These are phyloP conservation scores for Boletus rufocinnamomeus DNA, from an alignment of 768 basidiomycete genomes.

Conservation along the genomic window DNA sequence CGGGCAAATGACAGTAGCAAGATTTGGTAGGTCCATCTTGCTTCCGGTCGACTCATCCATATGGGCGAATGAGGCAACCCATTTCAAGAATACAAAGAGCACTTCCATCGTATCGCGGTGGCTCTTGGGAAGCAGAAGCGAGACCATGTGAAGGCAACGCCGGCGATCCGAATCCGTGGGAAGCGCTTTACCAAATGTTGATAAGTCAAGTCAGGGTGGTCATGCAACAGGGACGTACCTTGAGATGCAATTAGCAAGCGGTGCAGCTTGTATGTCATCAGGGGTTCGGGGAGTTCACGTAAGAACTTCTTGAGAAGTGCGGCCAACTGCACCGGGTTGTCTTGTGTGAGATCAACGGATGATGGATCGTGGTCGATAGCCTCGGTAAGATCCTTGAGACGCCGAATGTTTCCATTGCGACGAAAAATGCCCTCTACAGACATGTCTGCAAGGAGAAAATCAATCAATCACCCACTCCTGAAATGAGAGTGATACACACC, in stretches of 20 bases:
- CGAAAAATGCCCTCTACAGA: slow-evolving; percentile 99
- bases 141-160: slow-evolving; percentile 82
- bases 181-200: slow-evolving; percentile 50
- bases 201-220: slow-evolving; percentile 13
- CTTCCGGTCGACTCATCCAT: slow-evolving; percentile 96
- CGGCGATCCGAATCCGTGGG: slow-evolving; percentile 74
- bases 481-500: slow-evolving; percentile 51
- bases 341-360: slow-evolving; percentile 88
- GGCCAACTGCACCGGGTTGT: slow-evolving; percentile 96
- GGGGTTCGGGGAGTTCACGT: slow-evolving; percentile 92
- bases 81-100: slow-evolving; percentile 96
- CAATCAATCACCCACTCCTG: neutral
- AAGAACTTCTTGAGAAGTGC: slow-evolving; percentile 97
- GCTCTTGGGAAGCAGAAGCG: slow-evolving; percentile 84
- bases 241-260: slow-evolving; percentile 85
- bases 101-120: slow-evolving; percentile 99
- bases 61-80: slow-evolving; percentile 99
- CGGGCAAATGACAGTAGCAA: slow-evolving; percentile 97
- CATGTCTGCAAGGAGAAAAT: slow-evolving; percentile 67
- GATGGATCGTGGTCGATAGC: slow-evolving; percentile 92
- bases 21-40: slow-evolving; percentile 96
- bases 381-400: slow-evolving; percentile 88
- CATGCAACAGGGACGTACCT: slow-evolving; percentile 51
- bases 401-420: slow-evolving; percentile 95
- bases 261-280: slow-evolving; percentile 94